Base-by-base conservation (phyloP, 2,329 filamentous ascomycete species). In the Leptographium procerum region DNA sequence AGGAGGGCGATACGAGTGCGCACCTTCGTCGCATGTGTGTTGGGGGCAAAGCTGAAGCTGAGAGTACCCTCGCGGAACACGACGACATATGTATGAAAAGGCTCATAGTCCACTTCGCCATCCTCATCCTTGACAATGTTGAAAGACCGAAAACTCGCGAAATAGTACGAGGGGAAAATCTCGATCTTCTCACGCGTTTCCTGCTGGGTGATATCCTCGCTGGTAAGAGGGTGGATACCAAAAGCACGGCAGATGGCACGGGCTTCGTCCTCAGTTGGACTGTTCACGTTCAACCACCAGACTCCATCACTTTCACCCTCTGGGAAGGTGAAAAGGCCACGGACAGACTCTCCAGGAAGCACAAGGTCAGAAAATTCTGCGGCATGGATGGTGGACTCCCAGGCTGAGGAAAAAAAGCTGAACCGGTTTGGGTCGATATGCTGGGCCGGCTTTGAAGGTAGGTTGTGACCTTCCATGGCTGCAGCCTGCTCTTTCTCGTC, bases 171-270 rank as follows among this genome's bases (percentile, higher is more conserved):
- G 28, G 89, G 88, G 75, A 99, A 99, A 28, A 99, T 80, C 72
- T 99, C 94, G 58, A 99, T 96, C 77, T 99, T 99, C 75, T 99
- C 94, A 50, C 94, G 91, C 13, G 91, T 88, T 73, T 99, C 94
- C 69, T 96, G 91, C 0, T 89, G 95, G 61, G 87, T 86, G 65
- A 99, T 96, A 76, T 99, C 94, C 72, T 99, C 94, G 45, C 92
- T 89, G 0, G 94, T 99, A 71, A 99, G 77, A 36, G 92, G 92
- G 72, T 99, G 94, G 57, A 99, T 88, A 16, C 90, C 90, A 71
- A 99, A 99, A 5, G 94, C 91, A 68, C 91, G 91, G 76, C 90
- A 95, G 62, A 99, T 86, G 33, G 86, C 86, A 50, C 86, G 84
- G 24, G 96, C 85, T 70, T 97, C 94, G 60, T 92, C 91, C 67